Base-by-base conservation (phyloP, 495 filamentous ascomycete species). In the Haplographium delicatum region DNA sequence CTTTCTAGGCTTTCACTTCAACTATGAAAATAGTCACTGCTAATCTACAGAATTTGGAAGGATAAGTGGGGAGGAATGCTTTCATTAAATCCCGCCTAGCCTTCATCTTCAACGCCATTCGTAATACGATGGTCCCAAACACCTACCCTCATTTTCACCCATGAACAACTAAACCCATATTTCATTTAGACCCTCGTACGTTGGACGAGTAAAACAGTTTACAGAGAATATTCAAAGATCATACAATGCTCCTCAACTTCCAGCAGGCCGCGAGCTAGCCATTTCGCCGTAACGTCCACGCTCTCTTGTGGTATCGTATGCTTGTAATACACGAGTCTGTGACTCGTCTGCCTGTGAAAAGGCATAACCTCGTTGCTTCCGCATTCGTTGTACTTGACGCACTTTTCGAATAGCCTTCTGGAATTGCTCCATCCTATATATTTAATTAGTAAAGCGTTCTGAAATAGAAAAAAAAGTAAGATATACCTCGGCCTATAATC, bases 381-480 rank as follows among this genome's bases (percentile, higher is more conserved):
- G 90, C 93, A 97, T 99, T 52, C 93, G 85, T 71, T 97, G 94
- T 34, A 97, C 94, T 71, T 99, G 93, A 35, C 93, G 83, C 41
- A 97, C 93, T 69, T 99, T 99, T 57, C 93, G 83, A 62, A 99
- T 96, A 22, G 93, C 93, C 68, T 99, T 99, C 69, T 99, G 93
- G 80, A 99, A 99, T 69, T 99, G 93, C 67, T 99, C 93, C 93
- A 99, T 99, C 31, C 85, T 88, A 53, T 60, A 30, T 37, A 10
- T 53, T 9, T 8, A 5, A 39, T 45, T 25, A 44, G 47, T 44
- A 24, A 28, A 33, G 15, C n/a, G 13, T 40, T 5, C 9, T 46
- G 45, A 56, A 61, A 33, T 20, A 25, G 15, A 31, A 35, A 30
- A 18, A 20, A 2, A 33, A 24, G 26, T 19, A 25, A 26, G 23